Conservation (phyloP, 805 yeast species). For the Wickerhamomyces chambardii region DNA sequence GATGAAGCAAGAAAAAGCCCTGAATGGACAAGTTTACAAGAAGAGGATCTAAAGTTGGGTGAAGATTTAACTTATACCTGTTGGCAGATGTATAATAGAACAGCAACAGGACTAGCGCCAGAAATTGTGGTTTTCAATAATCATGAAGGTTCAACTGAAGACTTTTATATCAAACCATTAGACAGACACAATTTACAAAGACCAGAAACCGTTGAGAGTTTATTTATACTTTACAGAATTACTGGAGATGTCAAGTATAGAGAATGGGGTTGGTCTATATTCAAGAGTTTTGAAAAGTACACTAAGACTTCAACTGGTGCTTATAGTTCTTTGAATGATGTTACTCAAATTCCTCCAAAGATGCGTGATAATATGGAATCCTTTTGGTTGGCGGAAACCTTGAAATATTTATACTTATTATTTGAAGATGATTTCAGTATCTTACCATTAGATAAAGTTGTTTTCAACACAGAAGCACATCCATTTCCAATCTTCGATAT, state of each 20-base stretch:
- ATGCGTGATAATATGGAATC: constrained; percentile 75
- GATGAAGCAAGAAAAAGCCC: constrained; percentile 43
- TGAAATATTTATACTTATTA: constrained; percentile 73
- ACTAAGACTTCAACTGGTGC: constrained; percentile 41
- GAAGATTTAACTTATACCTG: constrained; percentile 74
- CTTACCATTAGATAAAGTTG: constrained; percentile 58
- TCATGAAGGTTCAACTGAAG: constrained; percentile 33
- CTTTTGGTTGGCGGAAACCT: constrained; percentile 90
- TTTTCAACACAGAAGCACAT: constrained; percentile 91
- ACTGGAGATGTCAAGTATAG: constrained; percentile 78
- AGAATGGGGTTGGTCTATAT: constrained; percentile 85
- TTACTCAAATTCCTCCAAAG: constrained; percentile 43
- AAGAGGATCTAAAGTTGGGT: constrained; percentile 59
- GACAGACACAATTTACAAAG: constrained; percentile 86
- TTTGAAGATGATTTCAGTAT: constrained; percentile 62
- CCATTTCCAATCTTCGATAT: constrained; percentile 71
- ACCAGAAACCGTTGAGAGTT: constrained; percentile 89
- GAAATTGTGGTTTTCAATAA: constrained; percentile 82
- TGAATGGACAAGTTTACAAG: constrained; percentile 50
- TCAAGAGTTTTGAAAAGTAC: constrained; percentile 56
- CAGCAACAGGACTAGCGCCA: constrained; percentile 74
- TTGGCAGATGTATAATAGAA: constrained; percentile 71
- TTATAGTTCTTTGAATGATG: constrained; percentile 62
- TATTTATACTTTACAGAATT: constrained; percentile 70
- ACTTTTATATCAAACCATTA: constrained; percentile 57